Percentiles rank a stretch among this genome's conserved stretches.
Evolutionary conservation across 176 grass and related monocot species (phyloP).

Genomic region (Bonia amplexicaulis): DNA sequence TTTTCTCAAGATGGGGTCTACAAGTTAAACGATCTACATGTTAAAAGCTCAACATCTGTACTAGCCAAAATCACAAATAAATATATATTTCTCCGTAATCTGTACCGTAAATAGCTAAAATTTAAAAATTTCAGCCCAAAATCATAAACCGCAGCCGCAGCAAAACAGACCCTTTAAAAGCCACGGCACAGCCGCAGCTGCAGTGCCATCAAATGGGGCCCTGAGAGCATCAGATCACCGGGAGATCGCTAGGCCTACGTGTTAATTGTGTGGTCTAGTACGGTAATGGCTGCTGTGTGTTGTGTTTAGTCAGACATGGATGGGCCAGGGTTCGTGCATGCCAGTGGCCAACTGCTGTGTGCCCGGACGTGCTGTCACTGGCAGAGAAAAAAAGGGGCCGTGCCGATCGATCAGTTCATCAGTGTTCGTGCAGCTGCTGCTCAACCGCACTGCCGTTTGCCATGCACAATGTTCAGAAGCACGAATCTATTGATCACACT

Average conservation of each 20-base stretch:
- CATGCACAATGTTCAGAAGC: not conserved
- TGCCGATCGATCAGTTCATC: not conserved
- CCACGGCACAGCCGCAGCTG: too few relatives aligned
- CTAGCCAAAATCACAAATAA: too few relatives aligned
- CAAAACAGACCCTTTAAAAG: too few relatives aligned
- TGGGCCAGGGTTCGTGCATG: not conserved
- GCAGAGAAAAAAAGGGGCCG: not conserved
- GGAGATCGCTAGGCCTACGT: not conserved
- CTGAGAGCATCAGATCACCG: not conserved
- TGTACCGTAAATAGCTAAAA: too few relatives aligned
- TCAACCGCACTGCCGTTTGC: not conserved
- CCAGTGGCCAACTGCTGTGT: not conserved
- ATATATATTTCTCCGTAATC: too few relatives aligned
- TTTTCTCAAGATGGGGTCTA: too few relatives aligned
- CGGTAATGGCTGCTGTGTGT: not conserved
- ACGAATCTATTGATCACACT: not conserved
- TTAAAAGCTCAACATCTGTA: too few relatives aligned
- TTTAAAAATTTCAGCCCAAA: too few relatives aligned
- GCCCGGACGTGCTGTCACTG: not conserved
- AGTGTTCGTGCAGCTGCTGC: not conserved
- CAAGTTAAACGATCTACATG: too few relatives aligned
- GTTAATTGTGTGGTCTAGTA: constrained; percentile 11
- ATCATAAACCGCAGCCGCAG: too few relatives aligned
- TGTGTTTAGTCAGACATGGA: not conserved
- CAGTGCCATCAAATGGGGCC: not conserved